A percentile compares a stretch with the other conserved stretches of the same genome.
Evolutionary conservation across 2,329 filamentous ascomycete species (phyloP).

Genomic region (Fusarium pseudoanthophilum): DNA sequence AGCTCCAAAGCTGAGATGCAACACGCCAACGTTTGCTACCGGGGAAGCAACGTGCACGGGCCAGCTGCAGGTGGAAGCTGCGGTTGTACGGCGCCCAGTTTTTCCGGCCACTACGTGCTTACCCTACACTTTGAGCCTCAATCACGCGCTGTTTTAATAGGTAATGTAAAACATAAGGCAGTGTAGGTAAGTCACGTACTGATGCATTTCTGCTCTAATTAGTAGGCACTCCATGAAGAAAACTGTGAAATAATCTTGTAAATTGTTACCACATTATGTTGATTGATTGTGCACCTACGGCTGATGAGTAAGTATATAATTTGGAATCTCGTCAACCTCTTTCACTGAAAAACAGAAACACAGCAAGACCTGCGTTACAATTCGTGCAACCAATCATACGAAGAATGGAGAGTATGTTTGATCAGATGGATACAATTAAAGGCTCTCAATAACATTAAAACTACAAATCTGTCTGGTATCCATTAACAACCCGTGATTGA

Average conservation of each 20-base stretch:
- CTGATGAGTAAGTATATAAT: too few relatives aligned
- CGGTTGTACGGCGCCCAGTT: conserved; percentile 21
- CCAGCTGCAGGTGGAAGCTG: conserved; percentile 13
- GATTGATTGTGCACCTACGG: neutral
- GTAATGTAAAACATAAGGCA: neutral
- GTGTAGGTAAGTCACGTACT: neutral
- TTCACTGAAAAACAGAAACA: neutral
- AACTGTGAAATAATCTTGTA: too few relatives aligned
- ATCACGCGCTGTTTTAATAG: neutral
- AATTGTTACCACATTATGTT: neutral
- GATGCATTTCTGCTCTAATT: neutral
- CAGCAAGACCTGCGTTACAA: neutral
- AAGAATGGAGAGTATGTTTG: too few relatives aligned
- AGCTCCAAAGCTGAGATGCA: conserved; percentile 42
- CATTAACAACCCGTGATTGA: neutral
- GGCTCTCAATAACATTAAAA: neutral
- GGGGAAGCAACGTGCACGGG: conserved; percentile 39
- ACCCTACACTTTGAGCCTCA: conserved; percentile 8
- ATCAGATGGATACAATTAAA: neutral
- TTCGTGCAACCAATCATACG: fast-evolving
- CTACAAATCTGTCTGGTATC: neutral
- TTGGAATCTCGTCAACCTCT: too few relatives aligned
- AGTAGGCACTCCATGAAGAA: neutral
- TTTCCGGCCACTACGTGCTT: conserved; percentile 14
- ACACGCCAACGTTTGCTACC: conserved; percentile 37